Conservation (phyloP, 495 filamentous ascomycete species). For the Talaromyces trachyspermus region DNA sequence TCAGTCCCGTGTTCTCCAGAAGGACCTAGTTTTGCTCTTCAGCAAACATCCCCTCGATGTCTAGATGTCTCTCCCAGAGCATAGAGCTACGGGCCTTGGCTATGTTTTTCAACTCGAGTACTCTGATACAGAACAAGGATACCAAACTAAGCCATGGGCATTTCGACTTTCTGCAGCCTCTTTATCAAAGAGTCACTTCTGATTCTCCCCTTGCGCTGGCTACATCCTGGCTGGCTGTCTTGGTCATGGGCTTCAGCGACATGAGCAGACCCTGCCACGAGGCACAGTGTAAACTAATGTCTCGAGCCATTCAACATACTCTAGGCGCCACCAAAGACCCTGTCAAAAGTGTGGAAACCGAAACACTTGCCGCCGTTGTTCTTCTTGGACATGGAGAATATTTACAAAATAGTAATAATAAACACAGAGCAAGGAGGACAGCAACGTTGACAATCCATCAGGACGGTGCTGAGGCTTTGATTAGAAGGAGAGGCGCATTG, state of each 20-base stretch:
- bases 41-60: no score
- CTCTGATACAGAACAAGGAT: neutral
- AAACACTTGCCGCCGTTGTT: neutral
- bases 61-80: neutral
- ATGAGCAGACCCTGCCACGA: neutral
- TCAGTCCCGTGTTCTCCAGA: neutral
- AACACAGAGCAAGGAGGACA: neutral
- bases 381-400: slow-evolving; percentile 3
- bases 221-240: neutral
- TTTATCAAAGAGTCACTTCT: neutral
- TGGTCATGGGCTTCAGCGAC: neutral
- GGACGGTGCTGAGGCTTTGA: slow-evolving; percentile 2
- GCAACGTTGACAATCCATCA: neutral
- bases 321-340: neutral
- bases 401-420: neutral
- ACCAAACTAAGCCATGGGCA: slow-evolving; percentile 1
- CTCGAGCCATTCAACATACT: neutral
- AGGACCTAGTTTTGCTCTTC: neutral
- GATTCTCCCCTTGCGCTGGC: neutral
- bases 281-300: neutral
- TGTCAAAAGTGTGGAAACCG: neutral
- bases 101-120: neutral
- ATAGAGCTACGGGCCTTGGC: neutral
- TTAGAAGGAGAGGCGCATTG: neutral
- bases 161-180: neutral